These are phyloP conservation scores for Colletotrichum limetticola DNA, from an alignment of 2,329 filamentous ascomycete species.

Conservation along the genomic window DNA sequence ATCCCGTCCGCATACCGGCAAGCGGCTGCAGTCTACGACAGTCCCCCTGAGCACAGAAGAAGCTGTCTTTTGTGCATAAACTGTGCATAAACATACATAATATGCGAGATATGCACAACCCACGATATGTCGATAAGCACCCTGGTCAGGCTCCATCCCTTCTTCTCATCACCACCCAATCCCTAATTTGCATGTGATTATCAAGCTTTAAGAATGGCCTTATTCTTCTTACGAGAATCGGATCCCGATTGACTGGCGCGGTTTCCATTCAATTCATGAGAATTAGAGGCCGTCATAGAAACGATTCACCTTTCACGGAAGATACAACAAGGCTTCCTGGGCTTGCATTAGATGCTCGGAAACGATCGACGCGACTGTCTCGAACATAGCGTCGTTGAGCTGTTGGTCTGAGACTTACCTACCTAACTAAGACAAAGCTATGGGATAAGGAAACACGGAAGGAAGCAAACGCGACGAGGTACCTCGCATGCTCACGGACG, in stretches of 20 bases:
- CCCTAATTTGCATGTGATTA: constrained; percentile 30
- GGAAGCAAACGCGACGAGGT: not conserved
- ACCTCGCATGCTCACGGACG: not conserved
- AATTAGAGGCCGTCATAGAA: not conserved
- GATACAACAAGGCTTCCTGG: not conserved
- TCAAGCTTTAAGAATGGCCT: not conserved
- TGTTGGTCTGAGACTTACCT: constrained; percentile 24
- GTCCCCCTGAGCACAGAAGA: not conserved
- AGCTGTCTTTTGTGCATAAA: constrained; percentile 4
- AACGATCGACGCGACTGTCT: constrained; percentile 6
- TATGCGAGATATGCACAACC: not conserved
- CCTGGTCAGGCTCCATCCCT: not conserved
- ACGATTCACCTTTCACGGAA: not conserved
- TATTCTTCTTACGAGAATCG: not conserved
- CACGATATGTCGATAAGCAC: not conserved
- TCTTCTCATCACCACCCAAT: not conserved
- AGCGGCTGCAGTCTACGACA: constrained; percentile 21
- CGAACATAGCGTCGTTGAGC: constrained; percentile 24
- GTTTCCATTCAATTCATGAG: too few species aligned
- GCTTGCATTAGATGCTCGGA: not conserved
- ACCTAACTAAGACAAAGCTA: not conserved
- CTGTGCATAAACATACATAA: not conserved
- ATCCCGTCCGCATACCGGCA: constrained; percentile 19
- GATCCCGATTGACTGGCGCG: too few species aligned
- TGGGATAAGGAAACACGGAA: not conserved